Percentiles rank a stretch among this genome's conserved stretches.
Conservation (phyloP, 352 stramenopile species). For the Pythium brachiatum region DNA sequence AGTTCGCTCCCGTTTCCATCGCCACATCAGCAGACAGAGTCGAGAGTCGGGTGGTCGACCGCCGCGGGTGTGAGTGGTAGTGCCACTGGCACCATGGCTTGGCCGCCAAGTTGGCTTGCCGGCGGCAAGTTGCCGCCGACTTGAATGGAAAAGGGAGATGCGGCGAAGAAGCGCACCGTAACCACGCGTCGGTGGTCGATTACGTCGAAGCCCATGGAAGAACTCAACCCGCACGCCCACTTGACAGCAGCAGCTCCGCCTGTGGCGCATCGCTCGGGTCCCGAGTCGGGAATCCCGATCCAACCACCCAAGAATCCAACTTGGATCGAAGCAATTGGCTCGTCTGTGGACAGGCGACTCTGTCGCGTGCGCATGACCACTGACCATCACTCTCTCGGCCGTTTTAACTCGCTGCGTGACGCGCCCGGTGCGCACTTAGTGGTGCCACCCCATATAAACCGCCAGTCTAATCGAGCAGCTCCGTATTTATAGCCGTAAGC, state of each 20-base stretch:
- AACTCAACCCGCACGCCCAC: too few species aligned
- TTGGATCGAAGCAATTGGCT: conserved; percentile 2
- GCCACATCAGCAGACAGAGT: background rate
- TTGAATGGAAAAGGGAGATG: too few species aligned
- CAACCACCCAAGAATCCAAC: too few species aligned
- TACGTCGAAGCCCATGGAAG: too few species aligned
- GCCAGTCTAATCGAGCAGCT: background rate
- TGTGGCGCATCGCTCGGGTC: too few species aligned
- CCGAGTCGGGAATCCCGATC: too few species aligned
- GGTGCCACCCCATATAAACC: conserved; percentile 1
- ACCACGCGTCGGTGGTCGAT: too few species aligned
- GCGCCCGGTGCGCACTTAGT: conserved; percentile 23
- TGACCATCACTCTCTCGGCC: conserved; percentile 8
- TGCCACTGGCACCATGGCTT: background rate
- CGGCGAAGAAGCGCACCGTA: too few species aligned
- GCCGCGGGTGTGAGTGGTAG: background rate
- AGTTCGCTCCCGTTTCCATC: too few species aligned
- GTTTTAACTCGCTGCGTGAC: conserved; percentile 18
- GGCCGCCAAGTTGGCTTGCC: too few species aligned
- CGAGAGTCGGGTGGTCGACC: conserved; percentile 1
- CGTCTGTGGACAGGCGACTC: background rate
- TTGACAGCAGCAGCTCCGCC: too few species aligned
- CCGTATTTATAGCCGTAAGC: conserved; percentile 9
- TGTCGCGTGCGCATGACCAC: background rate
- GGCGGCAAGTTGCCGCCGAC: too few species aligned